These are phyloP conservation scores for Pythium folliculosum DNA, from an alignment of 352 stramenopile genomes.

Conservation along the genomic window DNA sequence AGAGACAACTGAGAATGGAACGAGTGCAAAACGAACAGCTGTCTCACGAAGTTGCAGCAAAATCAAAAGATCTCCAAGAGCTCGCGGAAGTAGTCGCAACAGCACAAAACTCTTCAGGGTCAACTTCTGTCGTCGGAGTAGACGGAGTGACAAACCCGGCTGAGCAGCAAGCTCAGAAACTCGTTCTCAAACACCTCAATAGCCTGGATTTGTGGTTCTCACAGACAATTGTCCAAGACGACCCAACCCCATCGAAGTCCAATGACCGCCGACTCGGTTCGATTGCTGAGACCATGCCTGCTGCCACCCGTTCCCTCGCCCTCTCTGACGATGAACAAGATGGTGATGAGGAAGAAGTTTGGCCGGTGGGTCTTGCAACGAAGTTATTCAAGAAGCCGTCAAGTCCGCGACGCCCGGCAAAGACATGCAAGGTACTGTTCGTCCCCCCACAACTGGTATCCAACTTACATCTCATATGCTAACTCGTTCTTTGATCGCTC, in stretches of 20 bases:
- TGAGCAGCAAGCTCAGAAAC: conserved; percentile 12
- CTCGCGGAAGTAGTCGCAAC: conserved; percentile 5
- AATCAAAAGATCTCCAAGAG: conserved; percentile 12
- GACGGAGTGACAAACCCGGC: conserved; percentile 9
- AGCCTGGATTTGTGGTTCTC: conserved; percentile 60
- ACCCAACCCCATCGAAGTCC: conserved; percentile 16
- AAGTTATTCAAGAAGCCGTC: conserved; percentile 6
- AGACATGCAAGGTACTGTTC: background rate
- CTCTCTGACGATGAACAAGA: conserved; percentile 16
- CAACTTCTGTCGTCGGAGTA: too few species aligned
- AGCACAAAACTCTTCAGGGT: background rate
- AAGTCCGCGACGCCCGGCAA: background rate
- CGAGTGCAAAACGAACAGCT: conserved; percentile 1
- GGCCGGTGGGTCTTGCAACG: conserved; percentile 18
- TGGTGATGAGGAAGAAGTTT: conserved; percentile 23
- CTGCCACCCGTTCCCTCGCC: background rate
- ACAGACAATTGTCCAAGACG: conserved; percentile 36
- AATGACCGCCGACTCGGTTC: conserved; percentile 21
- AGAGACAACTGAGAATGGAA: conserved; percentile 5
- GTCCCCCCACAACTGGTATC: too few species aligned
- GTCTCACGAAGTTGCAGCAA: conserved; percentile 8
- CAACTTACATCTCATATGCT: background rate
- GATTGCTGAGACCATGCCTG: conserved; percentile 20
- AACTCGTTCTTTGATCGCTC: background rate
- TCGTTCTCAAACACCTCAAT: conserved; percentile 45